Evolutionary conservation across 805 yeast species (phyloP), one percentile per base, ranked within the genome.

Genomic region (Saccharomyces mikatae): DNA sequence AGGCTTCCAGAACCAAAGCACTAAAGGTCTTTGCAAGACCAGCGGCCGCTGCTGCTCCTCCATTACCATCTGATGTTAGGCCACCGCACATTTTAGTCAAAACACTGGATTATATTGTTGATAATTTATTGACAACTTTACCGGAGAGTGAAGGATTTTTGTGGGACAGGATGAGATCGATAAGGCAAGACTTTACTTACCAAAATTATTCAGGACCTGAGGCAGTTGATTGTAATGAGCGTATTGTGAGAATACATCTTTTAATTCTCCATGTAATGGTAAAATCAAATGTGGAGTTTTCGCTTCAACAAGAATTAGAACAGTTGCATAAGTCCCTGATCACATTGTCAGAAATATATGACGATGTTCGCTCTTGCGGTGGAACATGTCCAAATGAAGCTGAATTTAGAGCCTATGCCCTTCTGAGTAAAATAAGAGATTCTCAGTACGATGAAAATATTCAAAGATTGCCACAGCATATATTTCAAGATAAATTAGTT

Each of bases 41-140:
- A 0, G 96, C 96, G 17, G 97, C 98, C 0, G 99, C 98, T 6
- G 97, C 94, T 62, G 96, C 97, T 1, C 98, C 97, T 1, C 96
- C 98, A 2, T 74, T 94, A 55, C 99, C 99, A 0, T 89, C 97
- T 1, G 99, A 94, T 68, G 99, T 94, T 3, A 77, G 99, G 57
- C 96, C 99, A 1, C 99, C 99, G 0, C 79, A 78, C 53, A 75
- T 91, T 1, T 71, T 94, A 27, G 78, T 77, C 11, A 63, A 75
- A 36, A 84, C 97, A 0, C 71, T 94, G 56, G 77, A 86, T 56
- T 89, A 88, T 66, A 76, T 94, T 36, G 79, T 89, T 6, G 82
- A 82, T 21, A 77, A 81, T 46, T 69, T 86, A 1, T 68, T 92
- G 13, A 80, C 80, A 0, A 75, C 80, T 41, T 72, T 92, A 26